Conservation (phyloP, 2,329 filamentous ascomycete genomes). For the Colletotrichum brevisporum region DNA sequence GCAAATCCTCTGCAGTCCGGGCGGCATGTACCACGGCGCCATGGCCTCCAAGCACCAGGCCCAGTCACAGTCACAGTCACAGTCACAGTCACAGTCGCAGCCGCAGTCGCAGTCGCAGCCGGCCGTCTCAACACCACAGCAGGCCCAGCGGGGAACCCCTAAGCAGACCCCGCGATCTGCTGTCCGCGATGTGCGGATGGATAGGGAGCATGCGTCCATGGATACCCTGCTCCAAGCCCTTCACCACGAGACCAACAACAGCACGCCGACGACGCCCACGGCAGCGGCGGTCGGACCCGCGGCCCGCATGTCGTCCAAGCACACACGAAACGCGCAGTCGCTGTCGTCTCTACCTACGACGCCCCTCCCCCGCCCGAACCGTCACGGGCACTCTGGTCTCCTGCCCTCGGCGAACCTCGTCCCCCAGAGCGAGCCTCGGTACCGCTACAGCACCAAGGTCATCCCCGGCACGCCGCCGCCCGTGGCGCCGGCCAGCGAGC, state of each 20-base stretch:
- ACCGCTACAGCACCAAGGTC: conserved; percentile 58
- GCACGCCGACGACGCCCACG: conserved; percentile 79
- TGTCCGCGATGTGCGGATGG: conserved; percentile 55
- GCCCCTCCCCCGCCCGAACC: conserved; percentile 67
- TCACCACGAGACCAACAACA: conserved; percentile 80
- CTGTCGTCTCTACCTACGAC: conserved; percentile 88
- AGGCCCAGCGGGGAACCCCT: conserved; percentile 61
- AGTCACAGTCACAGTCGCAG: conserved; percentile 50
- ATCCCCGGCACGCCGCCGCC: conserved; percentile 57
- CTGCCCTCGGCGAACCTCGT: conserved; percentile 75
- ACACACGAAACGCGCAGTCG: conserved; percentile 84
- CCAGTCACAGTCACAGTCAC: conserved; percentile 47
- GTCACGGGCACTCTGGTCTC: conserved; percentile 64
- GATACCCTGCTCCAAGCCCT: conserved; percentile 86
- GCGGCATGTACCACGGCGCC: conserved; percentile 75
- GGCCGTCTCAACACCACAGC: conserved; percentile 58
- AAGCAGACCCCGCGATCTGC: conserved; percentile 64
- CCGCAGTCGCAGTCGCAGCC: conserved; percentile 45
- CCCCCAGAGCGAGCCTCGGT: conserved; percentile 70
- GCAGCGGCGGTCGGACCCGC: conserved; percentile 59
- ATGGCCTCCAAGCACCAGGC: conserved; percentile 67
- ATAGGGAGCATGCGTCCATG: conserved; percentile 73
- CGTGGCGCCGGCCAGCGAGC: conserved; percentile 57
- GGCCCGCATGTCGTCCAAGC: conserved; percentile 69
- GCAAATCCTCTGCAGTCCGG: conserved; percentile 82